These are phyloP conservation scores for Auriscalpium microsporum DNA, from an alignment of 768 basidiomycete species.

Conservation along the genomic window DNA sequence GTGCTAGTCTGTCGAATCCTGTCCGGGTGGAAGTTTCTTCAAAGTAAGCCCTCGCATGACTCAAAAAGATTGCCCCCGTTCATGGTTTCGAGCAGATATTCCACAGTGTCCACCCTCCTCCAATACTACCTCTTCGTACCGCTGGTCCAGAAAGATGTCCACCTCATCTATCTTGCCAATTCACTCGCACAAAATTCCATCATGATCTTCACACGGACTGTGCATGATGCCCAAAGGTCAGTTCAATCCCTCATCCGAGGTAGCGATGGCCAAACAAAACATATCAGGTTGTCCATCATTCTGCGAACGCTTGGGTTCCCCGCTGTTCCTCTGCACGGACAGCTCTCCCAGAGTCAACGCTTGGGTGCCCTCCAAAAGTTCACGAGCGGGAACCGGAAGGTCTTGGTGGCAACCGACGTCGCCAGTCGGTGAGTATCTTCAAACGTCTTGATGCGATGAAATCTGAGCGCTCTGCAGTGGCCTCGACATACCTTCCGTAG, in stretches of 20 bases:
- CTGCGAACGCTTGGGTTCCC: constrained; percentile 87
- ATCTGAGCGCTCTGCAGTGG: constrained; percentile 41
- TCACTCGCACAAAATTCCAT: constrained; percentile 86
- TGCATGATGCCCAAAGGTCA: constrained; percentile 82
- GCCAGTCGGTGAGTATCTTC: constrained; percentile 65
- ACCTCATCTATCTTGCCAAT: constrained; percentile 84
- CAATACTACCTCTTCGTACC: constrained; percentile 97
- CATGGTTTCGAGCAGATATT: constrained; percentile 55
- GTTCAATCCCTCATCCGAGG: constrained; percentile 10
- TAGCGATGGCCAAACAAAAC: background rate
- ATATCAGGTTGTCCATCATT: constrained; percentile 69
- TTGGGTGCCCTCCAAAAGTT: constrained; percentile 92
- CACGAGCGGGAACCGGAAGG: constrained; percentile 84
- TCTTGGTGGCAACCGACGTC: constrained; percentile 94
- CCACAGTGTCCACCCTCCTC: constrained; percentile 89
- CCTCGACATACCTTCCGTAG: constrained; percentile 92
- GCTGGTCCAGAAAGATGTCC: constrained; percentile 82
- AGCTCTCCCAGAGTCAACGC: constrained; percentile 88
- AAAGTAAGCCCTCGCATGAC: constrained; percentile 49
- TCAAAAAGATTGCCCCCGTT: background rate
- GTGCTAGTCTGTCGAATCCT: constrained; percentile 91
- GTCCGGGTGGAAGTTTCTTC: constrained; percentile 86
- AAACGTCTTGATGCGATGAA: background rate
- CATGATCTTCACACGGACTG: constrained; percentile 94
- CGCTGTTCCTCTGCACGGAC: constrained; percentile 92